Evolutionary conservation across 345 rosid genomes (phyloP).

Genomic region (Syzygium aqueum): DNA sequence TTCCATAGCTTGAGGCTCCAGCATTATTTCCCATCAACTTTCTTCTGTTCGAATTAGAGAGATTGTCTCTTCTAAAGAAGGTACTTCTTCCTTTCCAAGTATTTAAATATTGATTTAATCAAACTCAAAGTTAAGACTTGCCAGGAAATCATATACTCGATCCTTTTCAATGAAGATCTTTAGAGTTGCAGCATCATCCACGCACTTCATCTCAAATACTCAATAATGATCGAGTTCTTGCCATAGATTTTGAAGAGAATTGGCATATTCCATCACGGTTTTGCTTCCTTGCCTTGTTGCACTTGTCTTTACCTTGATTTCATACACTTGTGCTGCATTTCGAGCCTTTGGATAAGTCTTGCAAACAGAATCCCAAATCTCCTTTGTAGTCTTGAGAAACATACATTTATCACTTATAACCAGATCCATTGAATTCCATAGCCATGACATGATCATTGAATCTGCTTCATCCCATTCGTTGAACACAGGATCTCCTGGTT

Average conservation of each 20-base stretch:
- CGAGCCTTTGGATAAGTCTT: background rate
- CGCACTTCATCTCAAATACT: background rate
- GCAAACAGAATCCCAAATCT: background rate
- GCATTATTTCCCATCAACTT: too few relatives aligned
- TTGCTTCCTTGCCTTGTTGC: too few relatives aligned
- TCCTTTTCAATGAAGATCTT: background rate
- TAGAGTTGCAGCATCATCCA: background rate
- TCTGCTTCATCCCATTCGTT: background rate
- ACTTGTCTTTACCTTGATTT: too few relatives aligned
- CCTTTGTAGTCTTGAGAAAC: background rate
- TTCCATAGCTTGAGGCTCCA: background rate
- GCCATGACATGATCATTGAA: background rate
- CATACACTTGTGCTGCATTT: background rate
- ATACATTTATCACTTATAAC: background rate
- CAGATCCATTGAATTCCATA: background rate
- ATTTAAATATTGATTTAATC: background rate
- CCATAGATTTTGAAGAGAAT: background rate
- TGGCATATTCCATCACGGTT: background rate
- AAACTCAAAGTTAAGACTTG: background rate
- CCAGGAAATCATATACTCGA: background rate
- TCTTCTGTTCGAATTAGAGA: background rate
- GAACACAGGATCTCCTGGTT: background rate
- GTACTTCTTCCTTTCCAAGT: background rate
- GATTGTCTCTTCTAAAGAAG: background rate
- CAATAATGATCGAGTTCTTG: background rate